Conservation (phyloP, 805 yeast species). For the Jamesozyma piceae region DNA sequence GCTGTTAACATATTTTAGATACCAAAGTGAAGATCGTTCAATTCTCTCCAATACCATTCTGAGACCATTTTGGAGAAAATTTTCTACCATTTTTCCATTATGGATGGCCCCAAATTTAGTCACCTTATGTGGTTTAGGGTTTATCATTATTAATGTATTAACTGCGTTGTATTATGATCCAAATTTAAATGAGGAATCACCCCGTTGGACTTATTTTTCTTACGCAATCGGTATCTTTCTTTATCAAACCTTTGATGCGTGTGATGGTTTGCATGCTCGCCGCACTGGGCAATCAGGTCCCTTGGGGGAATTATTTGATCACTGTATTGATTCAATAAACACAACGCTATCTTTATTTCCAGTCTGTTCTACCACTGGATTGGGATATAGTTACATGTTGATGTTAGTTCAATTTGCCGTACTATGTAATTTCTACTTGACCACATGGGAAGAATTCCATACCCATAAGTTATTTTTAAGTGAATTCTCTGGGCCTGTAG, state of each 20-base stretch:
- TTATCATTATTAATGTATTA: constrained; percentile 54
- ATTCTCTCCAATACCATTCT: constrained; percentile 65
- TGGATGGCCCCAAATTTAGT: constrained; percentile 92
- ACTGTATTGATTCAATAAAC: constrained; percentile 67
- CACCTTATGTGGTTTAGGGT: constrained; percentile 69
- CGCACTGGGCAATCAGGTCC: constrained; percentile 95
- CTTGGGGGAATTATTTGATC: constrained; percentile 88
- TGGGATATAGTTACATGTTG: constrained; percentile 59
- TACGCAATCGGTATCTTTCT: constrained; percentile 79
- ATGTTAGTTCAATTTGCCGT: constrained; percentile 62
- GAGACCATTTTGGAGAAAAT: constrained; percentile 72
- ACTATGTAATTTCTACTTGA: constrained; percentile 72
- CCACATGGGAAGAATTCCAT: constrained; percentile 95
- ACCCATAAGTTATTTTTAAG: constrained; percentile 77
- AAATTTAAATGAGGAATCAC: constrained; percentile 46
- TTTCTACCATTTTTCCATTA: constrained; percentile 66
- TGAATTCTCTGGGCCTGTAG: constrained; percentile 88
- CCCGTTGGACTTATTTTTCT: constrained; percentile 68
- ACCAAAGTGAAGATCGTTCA: constrained; percentile 76
- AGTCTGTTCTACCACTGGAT: constrained; percentile 63
- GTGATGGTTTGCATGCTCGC: constrained; percentile 94
- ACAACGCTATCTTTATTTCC: constrained; percentile 75
- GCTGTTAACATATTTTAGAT: constrained; percentile 30
- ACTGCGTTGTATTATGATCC: constrained; percentile 73
- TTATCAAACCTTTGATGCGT: constrained; percentile 93